Percentiles rank a stretch among this genome's conserved stretches.
Conservation (phyloP, 768 basidiomycete genomes). For the Pleurotus tuoliensis region DNA sequence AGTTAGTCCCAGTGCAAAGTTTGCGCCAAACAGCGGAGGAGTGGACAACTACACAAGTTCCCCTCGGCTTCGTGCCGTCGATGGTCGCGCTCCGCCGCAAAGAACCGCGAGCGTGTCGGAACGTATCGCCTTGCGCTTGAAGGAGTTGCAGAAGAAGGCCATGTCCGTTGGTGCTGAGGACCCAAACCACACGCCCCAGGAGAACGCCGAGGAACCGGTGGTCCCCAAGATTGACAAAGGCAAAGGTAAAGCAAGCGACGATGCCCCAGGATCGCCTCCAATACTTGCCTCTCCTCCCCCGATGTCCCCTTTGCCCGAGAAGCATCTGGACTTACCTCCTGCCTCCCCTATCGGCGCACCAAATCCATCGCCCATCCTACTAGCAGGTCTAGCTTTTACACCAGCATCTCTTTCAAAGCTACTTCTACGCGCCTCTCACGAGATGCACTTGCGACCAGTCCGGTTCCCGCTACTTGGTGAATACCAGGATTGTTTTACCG, state of each 20-base stretch:
- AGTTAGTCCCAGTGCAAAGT: constrained; percentile 61
- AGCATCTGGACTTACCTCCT: constrained; percentile 39
- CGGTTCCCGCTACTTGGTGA: constrained; percentile 80
- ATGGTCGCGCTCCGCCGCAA: constrained; percentile 48
- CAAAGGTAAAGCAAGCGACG: constrained; percentile 62
- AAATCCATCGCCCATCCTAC: constrained; percentile 46
- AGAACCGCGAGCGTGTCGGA: constrained; percentile 82
- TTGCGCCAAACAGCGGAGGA: constrained; percentile 66
- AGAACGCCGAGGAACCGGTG: constrained; percentile 27
- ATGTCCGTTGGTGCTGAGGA: constrained; percentile 23
- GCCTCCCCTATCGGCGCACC: constrained; percentile 34
- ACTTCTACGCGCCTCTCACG: constrained; percentile 64
- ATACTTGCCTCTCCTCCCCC: constrained; percentile 53
- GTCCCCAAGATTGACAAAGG: constrained; percentile 76
- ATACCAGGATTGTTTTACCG: constrained; percentile 82
- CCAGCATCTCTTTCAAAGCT: constrained; percentile 65
- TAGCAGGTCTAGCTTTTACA: constrained; percentile 72
- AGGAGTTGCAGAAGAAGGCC: constrained; percentile 67
- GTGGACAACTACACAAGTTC: constrained; percentile 81
- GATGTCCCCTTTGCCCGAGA: constrained; percentile 43
- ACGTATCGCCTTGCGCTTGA: constrained; percentile 79
- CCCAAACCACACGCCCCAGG: constrained; percentile 20
- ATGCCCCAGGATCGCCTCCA: constrained; percentile 25
- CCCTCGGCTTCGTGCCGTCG: constrained; percentile 59
- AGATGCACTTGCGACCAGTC: constrained; percentile 67